Conservation (phyloP, 2,329 filamentous ascomycete species). For the Fusarium pilosicola region DNA sequence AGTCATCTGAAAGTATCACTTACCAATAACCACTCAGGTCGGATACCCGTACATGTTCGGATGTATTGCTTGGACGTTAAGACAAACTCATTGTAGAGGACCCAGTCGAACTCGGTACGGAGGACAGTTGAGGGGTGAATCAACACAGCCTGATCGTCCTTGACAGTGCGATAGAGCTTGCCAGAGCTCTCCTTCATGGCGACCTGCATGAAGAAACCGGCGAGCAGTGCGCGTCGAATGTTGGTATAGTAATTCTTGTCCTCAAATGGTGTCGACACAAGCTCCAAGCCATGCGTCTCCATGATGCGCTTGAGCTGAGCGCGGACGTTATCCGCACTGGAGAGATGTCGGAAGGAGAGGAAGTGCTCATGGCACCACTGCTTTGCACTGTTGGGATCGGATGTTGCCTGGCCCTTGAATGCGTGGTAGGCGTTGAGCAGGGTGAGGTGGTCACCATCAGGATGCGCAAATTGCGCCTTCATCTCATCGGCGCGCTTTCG, state of each 20-base stretch:
- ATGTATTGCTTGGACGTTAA: slow-evolving; percentile 99
- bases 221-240: slow-evolving; percentile 89
- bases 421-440: slow-evolving; percentile 98
- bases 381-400: slow-evolving; percentile 74
- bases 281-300: slow-evolving; percentile 88
- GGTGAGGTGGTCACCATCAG: slow-evolving; percentile 94
- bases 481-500: slow-evolving; percentile 96
- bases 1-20: slow-evolving; percentile 47
- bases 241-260: slow-evolving; percentile 99
- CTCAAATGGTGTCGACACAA: slow-evolving; percentile 89
- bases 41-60: slow-evolving; percentile 88
- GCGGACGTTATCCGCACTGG: slow-evolving; percentile 94
- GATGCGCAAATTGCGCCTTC: slow-evolving; percentile 93
- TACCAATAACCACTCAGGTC: slow-evolving; percentile 93
- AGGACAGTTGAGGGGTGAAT: slow-evolving; percentile 94
- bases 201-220: slow-evolving; percentile 99
- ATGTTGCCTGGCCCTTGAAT: slow-evolving; percentile 77
- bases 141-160: slow-evolving; percentile 93
- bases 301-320: slow-evolving; percentile 94
- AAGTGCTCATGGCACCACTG: slow-evolving; percentile 99
- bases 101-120: slow-evolving; percentile 91
- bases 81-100: slow-evolving; percentile 98
- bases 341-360: slow-evolving; percentile 85
- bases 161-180: slow-evolving; percentile 94
- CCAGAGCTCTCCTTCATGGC: slow-evolving; percentile 90